Conservation (phyloP, 371 early-diverging fungal genomes). For the Haplosporangium sp. region DNA sequence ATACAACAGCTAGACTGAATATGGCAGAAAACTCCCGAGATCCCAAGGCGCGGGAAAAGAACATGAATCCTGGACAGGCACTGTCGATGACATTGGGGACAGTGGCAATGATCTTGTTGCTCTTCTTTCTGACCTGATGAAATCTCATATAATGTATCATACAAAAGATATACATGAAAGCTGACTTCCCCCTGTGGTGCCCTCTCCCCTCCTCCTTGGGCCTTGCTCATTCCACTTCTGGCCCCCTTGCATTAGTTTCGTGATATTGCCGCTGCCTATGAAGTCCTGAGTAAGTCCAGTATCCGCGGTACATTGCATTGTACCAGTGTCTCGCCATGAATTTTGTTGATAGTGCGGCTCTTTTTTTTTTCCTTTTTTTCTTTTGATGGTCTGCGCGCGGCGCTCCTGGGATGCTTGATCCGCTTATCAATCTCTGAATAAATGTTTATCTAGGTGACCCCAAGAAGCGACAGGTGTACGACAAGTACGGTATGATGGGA, state of each 20-base stretch:
- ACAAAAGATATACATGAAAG: neutral
- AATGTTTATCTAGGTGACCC: slow-evolving; percentile 63
- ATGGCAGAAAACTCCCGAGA: too few relatives aligned
- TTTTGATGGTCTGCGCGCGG: too few relatives aligned
- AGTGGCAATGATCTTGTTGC: neutral
- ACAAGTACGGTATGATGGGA: slow-evolving; percentile 90
- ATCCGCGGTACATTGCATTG: neutral
- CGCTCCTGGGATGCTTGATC: neutral
- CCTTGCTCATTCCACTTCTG: neutral
- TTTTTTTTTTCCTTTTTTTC: too few relatives aligned
- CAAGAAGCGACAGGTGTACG: slow-evolving; percentile 84
- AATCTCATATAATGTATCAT: too few relatives aligned
- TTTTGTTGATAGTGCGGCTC: too few relatives aligned
- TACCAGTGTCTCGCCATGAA: too few relatives aligned
- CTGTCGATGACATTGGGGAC: neutral
- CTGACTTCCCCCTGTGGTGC: neutral
- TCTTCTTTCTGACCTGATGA: too few relatives aligned
- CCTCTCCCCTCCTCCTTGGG: neutral
- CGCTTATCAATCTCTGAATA: neutral
- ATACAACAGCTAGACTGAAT: too few relatives aligned
- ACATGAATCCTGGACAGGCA: too few relatives aligned
- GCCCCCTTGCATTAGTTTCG: slow-evolving; percentile 64
- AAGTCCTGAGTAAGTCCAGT: slow-evolving; percentile 62
- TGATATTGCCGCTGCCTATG: slow-evolving; percentile 84
- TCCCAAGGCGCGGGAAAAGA: too few relatives aligned